These are phyloP conservation scores for Vigna radiata DNA, from an alignment of 306 rosid genomes.

Conservation along the genomic window DNA sequence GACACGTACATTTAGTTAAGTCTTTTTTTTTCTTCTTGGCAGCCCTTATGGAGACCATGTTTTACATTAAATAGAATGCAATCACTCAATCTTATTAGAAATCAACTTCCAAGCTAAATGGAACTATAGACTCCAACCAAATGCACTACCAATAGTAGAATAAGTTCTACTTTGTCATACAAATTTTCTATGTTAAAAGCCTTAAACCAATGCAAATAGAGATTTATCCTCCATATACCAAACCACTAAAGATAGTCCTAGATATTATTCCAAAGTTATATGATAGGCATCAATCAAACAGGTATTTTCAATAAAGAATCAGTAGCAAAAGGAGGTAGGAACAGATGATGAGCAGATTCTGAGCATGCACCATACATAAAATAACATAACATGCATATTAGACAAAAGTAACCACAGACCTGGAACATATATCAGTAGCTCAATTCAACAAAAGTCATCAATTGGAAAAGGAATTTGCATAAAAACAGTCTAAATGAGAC, in stretches of 20 bases:
- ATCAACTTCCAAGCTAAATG: background rate
- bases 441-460: slow-evolving; percentile 7
- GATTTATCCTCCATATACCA: slow-evolving; percentile 5
- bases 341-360: background rate
- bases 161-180: background rate
- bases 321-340: background rate
- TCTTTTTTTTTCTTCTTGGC: background rate
- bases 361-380: background rate
- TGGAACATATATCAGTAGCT: background rate
- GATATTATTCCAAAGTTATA: background rate
- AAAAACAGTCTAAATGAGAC: background rate
- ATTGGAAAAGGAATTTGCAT: background rate
- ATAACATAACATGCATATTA: background rate
- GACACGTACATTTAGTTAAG: background rate
- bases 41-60: background rate
- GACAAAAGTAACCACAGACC: background rate
- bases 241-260: background rate
- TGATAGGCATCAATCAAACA: background rate
- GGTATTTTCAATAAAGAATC: background rate
- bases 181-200: background rate
- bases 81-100: background rate
- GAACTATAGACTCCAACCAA: background rate
- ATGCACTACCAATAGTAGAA: slow-evolving; percentile 7
- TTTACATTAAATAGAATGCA: background rate
- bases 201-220: background rate